A percentile compares a stretch with the other conserved stretches of the same genome.
These are phyloP conservation scores for Backusella westeae DNA, from an alignment of 192 early-diverging fungal species.

Conservation along the genomic window DNA sequence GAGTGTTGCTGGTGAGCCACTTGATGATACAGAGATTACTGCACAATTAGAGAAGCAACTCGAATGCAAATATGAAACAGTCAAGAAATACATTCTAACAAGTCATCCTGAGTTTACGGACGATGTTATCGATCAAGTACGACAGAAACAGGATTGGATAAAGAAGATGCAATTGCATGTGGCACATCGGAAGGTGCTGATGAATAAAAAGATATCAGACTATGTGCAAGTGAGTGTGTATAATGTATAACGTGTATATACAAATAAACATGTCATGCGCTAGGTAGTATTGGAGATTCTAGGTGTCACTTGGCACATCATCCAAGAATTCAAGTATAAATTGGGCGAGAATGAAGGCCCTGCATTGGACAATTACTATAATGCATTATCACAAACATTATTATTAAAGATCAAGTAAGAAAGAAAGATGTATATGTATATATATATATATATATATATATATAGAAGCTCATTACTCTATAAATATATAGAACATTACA, in stretches of 20 bases:
- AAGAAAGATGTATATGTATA: too few relatives aligned
- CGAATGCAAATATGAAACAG: not conserved
- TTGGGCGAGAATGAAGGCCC: not conserved
- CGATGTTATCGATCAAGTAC: not conserved
- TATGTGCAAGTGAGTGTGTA: not conserved
- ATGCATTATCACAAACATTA: not conserved
- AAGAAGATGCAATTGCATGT: not conserved
- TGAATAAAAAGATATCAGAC: not conserved
- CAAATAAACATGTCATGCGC: too few relatives aligned
- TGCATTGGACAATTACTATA: not conserved
- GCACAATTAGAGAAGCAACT: not conserved
- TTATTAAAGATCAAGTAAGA: not conserved
- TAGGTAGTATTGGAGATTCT: not conserved
- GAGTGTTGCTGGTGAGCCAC: not conserved
- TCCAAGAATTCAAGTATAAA: not conserved
- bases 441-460: too few relatives aligned
- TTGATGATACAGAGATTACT: not conserved
- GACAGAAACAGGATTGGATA: not conserved
- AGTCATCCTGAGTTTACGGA: not conserved
- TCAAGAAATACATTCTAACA: not conserved
- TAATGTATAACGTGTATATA: too few relatives aligned
- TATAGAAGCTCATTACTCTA: not conserved
- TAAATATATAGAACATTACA: not conserved
- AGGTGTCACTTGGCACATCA: not conserved
- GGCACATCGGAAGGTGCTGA: not conserved